A percentile compares a stretch with the other conserved stretches of the same genome.
These are phyloP conservation scores for Amphirosellinia nigrospora DNA, from an alignment of 495 filamentous ascomycete genomes.

Conservation along the genomic window DNA sequence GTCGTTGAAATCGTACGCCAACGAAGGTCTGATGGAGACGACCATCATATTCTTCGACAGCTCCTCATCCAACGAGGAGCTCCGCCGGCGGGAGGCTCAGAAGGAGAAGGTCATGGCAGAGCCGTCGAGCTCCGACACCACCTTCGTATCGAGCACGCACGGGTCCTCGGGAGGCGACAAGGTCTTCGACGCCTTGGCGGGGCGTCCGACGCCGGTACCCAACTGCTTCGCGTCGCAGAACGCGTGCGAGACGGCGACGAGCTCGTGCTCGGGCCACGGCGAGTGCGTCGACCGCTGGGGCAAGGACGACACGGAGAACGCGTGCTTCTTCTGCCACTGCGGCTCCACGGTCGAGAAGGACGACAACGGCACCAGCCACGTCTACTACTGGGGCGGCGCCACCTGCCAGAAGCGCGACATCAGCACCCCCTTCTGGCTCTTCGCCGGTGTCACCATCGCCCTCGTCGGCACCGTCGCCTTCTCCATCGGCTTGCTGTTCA, in stretches of 20 bases:
- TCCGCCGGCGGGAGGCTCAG: conserved; percentile 44
- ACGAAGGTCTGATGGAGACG: conserved; percentile 49
- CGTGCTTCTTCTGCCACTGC: conserved; percentile 83
- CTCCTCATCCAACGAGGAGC: conserved; percentile 35
- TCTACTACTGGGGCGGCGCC: conserved; percentile 74
- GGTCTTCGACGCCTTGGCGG: conserved; percentile 36
- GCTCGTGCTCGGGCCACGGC: conserved; percentile 79
- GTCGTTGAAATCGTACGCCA: conserved; percentile 42
- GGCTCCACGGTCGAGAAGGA: conserved; percentile 53
- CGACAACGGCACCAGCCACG: conserved; percentile 43
- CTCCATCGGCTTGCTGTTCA: conserved; percentile 76
- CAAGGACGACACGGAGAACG: conserved; percentile 38
- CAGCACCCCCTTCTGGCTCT: conserved; percentile 83
- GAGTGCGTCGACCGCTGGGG: conserved; percentile 66
- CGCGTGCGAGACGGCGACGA: conserved; percentile 66
- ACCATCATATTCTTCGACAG: conserved; percentile 49
- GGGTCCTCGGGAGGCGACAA: conserved; percentile 23
- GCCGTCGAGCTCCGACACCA: conserved; percentile 17
- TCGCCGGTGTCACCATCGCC: conserved; percentile 71
- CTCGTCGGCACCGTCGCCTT: conserved; percentile 65
- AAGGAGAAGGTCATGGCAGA: conserved; percentile 41
- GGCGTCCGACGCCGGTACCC: conserved; percentile 42
- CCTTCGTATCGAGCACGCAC: conserved; percentile 34
- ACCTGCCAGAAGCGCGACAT: conserved; percentile 94
- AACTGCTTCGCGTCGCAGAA: conserved; percentile 69